Base-by-base conservation (phyloP, 2,329 filamentous ascomycete genomes). In the Aureobasidium sp. region DNA sequence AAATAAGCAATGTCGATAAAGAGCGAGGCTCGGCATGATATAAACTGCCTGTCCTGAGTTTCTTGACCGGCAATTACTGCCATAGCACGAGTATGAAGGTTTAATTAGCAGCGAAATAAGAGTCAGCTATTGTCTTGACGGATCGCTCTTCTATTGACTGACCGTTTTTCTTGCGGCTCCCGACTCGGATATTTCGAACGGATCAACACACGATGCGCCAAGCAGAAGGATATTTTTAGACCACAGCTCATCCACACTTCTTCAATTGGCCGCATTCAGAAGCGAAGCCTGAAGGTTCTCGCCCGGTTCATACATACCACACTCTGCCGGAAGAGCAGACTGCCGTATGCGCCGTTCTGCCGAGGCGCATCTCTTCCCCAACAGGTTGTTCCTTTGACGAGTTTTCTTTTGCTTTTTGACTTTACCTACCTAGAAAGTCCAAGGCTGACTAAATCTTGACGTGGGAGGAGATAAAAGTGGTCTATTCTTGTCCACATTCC, bases 61-160 rank as follows among this genome's bases (percentile, higher is more conserved):
- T 45, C 6, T 25, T 15, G 8, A 39, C n/a, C 53, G 39, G 27
- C 27, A 57, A 45, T 22, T 22, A 45, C 27, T 45, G 53, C 53
- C 37, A 55, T 44, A 27, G 29, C 29, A n/a, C 41, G n/a, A 57
- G 17, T 41, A 44, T 12, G 39, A 45, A 57, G 53, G 53, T 57
- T 57, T 45, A 11, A 57, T 45, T 57, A 57, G 37, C 27, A 34
- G 29, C 27, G 22, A 14, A 57, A 57, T 22, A 57, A 57, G 41
- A 57, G 39, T 44, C 53, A 57, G 39, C 53, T 45, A 57, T 57
- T 57, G 53, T 37, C 34, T 45, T 57, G 53, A 45, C 53, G 27
- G 53, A 57, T 57, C 11, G n/a, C 27, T 36, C 27, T 45, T 44
- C n/a, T 57, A 57, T 57, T 57, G 53, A 44, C 41, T 45, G 53